A percentile compares a stretch with the other conserved stretches of the same genome.
Evolutionary conservation across 2,329 filamentous ascomycete genomes (phyloP).

Genomic region (Fusarium begoniae): DNA sequence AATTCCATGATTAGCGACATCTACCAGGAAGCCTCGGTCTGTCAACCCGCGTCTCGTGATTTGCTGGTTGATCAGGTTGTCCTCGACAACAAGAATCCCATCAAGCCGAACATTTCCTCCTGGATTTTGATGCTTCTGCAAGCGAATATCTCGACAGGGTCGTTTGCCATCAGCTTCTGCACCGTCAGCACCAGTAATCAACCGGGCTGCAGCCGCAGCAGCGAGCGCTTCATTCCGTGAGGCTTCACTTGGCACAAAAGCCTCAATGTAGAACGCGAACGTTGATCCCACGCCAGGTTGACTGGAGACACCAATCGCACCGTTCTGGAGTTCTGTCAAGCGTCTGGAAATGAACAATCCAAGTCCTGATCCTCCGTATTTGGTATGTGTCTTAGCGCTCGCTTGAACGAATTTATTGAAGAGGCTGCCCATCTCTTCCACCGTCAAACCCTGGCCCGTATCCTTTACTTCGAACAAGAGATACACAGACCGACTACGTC

Average conservation of each 20-base stretch:
- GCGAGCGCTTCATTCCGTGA: slow-evolving; percentile 53
- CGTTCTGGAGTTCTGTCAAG: slow-evolving; percentile 82
- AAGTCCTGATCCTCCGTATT: slow-evolving; percentile 81
- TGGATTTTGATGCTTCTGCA: slow-evolving; percentile 40
- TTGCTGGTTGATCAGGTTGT: slow-evolving; percentile 69
- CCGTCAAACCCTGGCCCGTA: slow-evolving; percentile 77
- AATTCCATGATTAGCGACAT: slow-evolving; percentile 65
- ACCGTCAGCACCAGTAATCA: slow-evolving; percentile 41
- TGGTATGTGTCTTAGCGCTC: slow-evolving; percentile 77
- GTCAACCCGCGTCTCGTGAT: slow-evolving; percentile 62
- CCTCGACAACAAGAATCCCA: slow-evolving; percentile 65
- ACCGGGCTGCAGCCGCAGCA: slow-evolving; percentile 47
- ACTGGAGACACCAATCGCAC: slow-evolving; percentile 80
- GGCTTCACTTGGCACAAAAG: slow-evolving; percentile 54
- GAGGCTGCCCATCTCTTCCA: slow-evolving; percentile 76
- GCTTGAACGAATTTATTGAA: slow-evolving; percentile 85
- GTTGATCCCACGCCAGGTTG: slow-evolving; percentile 75
- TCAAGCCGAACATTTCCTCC: slow-evolving; percentile 46
- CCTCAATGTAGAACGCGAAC: slow-evolving; percentile 79
- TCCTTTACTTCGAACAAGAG: slow-evolving; percentile 80
- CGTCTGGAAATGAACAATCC: slow-evolving; percentile 82
- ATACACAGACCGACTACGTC: slow-evolving; percentile 62
- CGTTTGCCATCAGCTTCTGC: slow-evolving; percentile 31
- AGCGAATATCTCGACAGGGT: slow-evolving; percentile 31
- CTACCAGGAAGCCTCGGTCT: slow-evolving; percentile 59